Base-by-base conservation (phyloP, 768 basidiomycete species). In the Amylocystis lapponica region DNA sequence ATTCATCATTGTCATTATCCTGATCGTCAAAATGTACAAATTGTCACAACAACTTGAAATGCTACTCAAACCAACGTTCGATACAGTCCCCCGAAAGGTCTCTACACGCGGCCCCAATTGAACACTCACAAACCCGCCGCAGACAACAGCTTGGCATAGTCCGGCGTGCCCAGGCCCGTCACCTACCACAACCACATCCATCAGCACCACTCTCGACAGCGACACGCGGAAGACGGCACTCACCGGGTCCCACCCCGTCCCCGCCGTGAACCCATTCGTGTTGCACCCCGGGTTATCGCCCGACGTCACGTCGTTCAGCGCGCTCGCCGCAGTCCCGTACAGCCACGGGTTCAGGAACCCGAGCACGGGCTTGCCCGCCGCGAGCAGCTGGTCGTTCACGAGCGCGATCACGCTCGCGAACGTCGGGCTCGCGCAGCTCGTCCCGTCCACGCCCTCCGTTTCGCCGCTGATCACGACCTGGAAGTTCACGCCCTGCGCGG, bases 111-210 rank as follows among this genome's bases (percentile, higher is more conserved):
- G n/a, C n/a, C n/a, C n/a, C n/a, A n/a, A n/a, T n/a, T n/a, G n/a
- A n/a, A n/a, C n/a, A 30, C 9, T 46, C 36, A 52, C 13, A 52
- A 27, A 5, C 41, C 41, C 21, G 41, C 41, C 32, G 41, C 41
- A 13, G 29, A 14, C 22, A 30, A 5, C 41, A 42, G 26, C 31
- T 42, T 42, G 14, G 63, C 51, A 58, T 80, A 83, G 52, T 81
- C 69, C 12, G 79, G 79, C 4, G 78, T 80, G 2, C 80, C 80
- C 16, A 78, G 60, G 11, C 79, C 79, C 33, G 79, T 82, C 35
- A 80, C 70, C 74, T 75, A 46, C 34, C 19, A 35, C 36, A 17
- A 13, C 14, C 29, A 32, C 17, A 30, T 33, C 11, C 3, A 7
- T 36, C 19, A 36, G 29, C 10, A 30, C n/a, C 10, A 10, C 29